A percentile compares a stretch with the other conserved stretches of the same genome.
phyloP scores from a whole-genome alignment of 2,329 filamentous ascomycete genomes.

The Endoconidiophora polonica region DNA sequence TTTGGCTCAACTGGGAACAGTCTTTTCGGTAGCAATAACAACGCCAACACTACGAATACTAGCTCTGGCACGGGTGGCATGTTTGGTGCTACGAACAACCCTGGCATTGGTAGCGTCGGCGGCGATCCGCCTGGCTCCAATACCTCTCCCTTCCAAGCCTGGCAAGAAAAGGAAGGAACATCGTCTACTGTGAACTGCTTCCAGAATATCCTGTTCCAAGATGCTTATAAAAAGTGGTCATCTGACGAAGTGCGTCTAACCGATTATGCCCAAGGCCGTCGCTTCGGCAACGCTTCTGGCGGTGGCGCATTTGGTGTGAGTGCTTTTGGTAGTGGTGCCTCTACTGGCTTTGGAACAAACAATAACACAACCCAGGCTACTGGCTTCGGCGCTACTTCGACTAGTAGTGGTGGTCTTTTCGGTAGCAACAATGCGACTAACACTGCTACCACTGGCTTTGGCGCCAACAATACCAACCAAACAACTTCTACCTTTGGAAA shows the following conservation, averaged over 20 bases:
- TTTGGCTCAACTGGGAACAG: constrained; percentile 31
- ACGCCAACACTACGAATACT: neutral
- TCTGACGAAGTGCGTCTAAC: constrained; percentile 68
- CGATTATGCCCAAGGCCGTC: constrained; percentile 77
- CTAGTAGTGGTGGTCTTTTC: constrained; percentile 24
- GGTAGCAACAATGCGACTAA: constrained; percentile 19
- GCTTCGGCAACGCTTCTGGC: constrained; percentile 66
- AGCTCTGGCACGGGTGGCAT: constrained; percentile 21
- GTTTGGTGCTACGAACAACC: constrained; percentile 29
- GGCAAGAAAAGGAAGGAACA: constrained; percentile 56
- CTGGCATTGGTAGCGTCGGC: constrained; percentile 31
- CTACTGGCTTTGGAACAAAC: constrained; percentile 15
- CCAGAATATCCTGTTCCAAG: constrained; percentile 65
- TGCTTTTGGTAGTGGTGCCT: constrained; percentile 28
- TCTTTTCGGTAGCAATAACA: constrained; percentile 30
- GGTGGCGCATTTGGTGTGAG: constrained; percentile 67
- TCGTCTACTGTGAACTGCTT: constrained; percentile 43
- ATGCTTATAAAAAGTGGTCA: constrained; percentile 75
- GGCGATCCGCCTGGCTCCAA: constrained; percentile 54
- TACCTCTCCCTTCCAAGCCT: constrained; percentile 49
- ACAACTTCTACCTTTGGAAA: constrained; percentile 15
- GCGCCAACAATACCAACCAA: constrained; percentile 16
- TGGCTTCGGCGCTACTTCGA: constrained; percentile 19
- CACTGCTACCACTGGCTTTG: constrained; percentile 16
- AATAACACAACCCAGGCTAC: constrained; percentile 20